Base-by-base conservation (phyloP, 2,329 filamentous ascomycete species). In the Penicillium sp. region DNA sequence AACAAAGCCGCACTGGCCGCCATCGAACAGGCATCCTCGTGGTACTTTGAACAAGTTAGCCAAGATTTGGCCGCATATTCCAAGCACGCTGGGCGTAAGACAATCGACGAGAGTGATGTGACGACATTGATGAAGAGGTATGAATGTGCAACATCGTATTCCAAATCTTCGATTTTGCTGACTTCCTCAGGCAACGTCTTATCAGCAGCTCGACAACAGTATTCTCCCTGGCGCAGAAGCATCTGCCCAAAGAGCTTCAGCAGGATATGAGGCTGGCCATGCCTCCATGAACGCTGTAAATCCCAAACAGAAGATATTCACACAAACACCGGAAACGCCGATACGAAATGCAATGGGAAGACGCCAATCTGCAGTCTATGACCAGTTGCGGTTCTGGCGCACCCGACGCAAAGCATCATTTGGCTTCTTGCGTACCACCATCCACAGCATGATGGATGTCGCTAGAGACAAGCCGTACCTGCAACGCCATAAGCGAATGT, bases 401-500 rank as follows among this genome's bases (percentile, higher is more conserved):
- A 96, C 87, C 63, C 91, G 87, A 62, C 88, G 86, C 54, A 88
- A 78, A 50, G 90, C 81, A 67, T 91, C 87, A 27, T 88, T 87
- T 10, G 91, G 83, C 14, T 92, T 92, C 77, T 94, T 96, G 76
- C 90, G 92, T 61, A 96, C 81, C 39, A 99, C 87, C 90, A 98
- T 93, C 85, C 89, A 96, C 72, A 99, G 82, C 95, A 99, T 99
- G 72, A 99, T 85, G 13, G 91, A 87, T 40, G 95, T 99, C 58
- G 93, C 93, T 41, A 89, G 76, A 58, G 87, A 89, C 63, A 96
- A 84, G 62, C 90, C 91, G 73, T 96, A 97, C 92, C 92, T 96
- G 57, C 40, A 27, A 57, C 65, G 55, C 16, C 60, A 61, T 75
- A 36, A 75, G 69, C 58, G 51, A 60, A n/a, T 39, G 51, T 40